These are phyloP conservation scores for Fusarium guadeloupense DNA, from an alignment of 2,329 filamentous ascomycete species.

Conservation along the genomic window DNA sequence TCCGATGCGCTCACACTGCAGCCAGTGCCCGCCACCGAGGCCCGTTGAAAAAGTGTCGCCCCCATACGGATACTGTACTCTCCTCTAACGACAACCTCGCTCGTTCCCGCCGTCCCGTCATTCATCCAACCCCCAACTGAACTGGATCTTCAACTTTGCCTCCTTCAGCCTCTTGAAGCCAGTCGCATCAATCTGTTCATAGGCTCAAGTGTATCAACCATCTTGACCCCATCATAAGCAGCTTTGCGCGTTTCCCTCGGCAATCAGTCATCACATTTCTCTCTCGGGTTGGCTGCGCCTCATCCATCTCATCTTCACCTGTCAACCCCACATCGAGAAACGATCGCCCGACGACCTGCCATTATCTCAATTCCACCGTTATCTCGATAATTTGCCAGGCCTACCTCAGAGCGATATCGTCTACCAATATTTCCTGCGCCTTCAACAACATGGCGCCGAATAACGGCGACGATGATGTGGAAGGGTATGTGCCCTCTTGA, in stretches of 20 bases:
- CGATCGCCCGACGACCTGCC: slow-evolving; percentile 28
- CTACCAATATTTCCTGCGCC: background rate
- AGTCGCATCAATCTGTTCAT: background rate
- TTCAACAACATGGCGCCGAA: slow-evolving; percentile 35
- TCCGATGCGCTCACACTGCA: slow-evolving; percentile 6
- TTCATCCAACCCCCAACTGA: slow-evolving; percentile 2
- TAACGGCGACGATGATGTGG: slow-evolving; percentile 41
- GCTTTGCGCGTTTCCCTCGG: background rate
- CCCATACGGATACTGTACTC: too few relatives aligned
- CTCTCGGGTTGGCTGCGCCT: slow-evolving; percentile 21
- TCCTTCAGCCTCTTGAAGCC: slow-evolving; percentile 12
- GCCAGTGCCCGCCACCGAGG: slow-evolving; percentile 3
- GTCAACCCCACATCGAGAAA: slow-evolving; percentile 28
- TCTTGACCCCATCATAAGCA: background rate
- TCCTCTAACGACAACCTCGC: background rate
- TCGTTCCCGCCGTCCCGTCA: background rate
- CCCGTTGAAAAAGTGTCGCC: slow-evolving; percentile 4
- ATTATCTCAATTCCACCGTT: slow-evolving; percentile 11
- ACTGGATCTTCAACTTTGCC: slow-evolving; percentile 24
- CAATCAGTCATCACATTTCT: slow-evolving; percentile 2
- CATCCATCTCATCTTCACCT: slow-evolving; percentile 20
- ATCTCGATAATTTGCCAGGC: background rate
- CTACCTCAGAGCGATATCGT: background rate
- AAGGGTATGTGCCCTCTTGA: slow-evolving; percentile 34
- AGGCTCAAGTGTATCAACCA: background rate